Evolutionary conservation across 257 asterid genomes (phyloP).

Genomic region (Solanum ahanhuiri): DNA sequence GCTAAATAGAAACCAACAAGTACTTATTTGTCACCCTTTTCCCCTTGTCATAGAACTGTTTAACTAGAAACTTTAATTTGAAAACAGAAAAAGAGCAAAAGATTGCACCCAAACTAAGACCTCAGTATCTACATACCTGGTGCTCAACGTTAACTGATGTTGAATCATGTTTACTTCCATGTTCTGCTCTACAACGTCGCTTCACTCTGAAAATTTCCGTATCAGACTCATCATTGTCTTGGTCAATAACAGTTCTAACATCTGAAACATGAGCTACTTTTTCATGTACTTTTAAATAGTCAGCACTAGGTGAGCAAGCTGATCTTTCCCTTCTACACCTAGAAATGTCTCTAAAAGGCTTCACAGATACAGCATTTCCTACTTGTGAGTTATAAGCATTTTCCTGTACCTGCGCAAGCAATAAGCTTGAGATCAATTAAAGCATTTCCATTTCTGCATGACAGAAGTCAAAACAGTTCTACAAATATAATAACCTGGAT

Average conservation of each 20-base stretch:
- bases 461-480: not conserved
- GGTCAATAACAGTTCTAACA: not conserved
- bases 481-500: not conserved
- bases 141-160: not conserved
- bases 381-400: conserved; percentile 7
- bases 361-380: conserved; percentile 10
- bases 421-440: not conserved
- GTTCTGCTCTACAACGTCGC: conserved; percentile 3
- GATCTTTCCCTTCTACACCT: conserved; percentile 1
- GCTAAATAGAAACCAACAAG: too few relatives aligned
- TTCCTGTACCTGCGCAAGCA: conserved; percentile 19
- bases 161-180: not conserved
- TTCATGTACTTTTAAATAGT: not conserved
- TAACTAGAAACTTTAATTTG: not conserved
- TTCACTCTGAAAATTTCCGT: conserved; percentile 12
- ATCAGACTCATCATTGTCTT: conserved; percentile 1
- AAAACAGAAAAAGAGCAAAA: not conserved
- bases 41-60: too few relatives aligned
- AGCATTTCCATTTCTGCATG: not conserved
- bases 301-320: not conserved
- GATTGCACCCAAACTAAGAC: not conserved
- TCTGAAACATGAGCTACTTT: conserved; percentile 1
- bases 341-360: conserved; percentile 14
- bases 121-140: conserved; percentile 2
- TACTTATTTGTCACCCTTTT: too few relatives aligned